A percentile compares a stretch with the other conserved stretches of the same genome.
These are phyloP conservation scores for Dactylonectria macrodidyma DNA, from an alignment of 2,329 filamentous ascomycete genomes.

Conservation along the genomic window DNA sequence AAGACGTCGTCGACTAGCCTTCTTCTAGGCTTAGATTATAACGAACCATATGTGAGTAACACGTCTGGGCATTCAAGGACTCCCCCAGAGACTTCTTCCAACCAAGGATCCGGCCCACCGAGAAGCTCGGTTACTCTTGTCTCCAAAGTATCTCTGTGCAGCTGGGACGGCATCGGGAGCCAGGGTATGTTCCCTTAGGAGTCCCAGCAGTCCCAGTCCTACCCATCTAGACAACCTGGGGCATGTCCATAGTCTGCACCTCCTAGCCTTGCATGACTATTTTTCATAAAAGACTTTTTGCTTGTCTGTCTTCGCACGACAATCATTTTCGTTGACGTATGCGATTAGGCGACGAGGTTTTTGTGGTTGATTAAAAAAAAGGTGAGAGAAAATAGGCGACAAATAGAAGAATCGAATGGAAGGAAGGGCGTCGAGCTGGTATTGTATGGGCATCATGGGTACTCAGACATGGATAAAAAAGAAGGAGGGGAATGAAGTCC, in stretches of 20 bases:
- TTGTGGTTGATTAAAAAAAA: conserved; percentile 58
- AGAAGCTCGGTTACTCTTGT: conserved; percentile 39
- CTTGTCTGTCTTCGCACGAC: conserved; percentile 49
- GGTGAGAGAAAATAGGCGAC: conserved; percentile 53
- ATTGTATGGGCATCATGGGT: conserved; percentile 72
- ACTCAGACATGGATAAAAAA: conserved; percentile 70
- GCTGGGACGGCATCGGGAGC: conserved; percentile 12
- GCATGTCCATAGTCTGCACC: conserved; percentile 51
- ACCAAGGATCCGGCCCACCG: conserved; percentile 37
- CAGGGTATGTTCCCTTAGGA: conserved; percentile 34
- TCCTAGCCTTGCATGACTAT: conserved; percentile 52
- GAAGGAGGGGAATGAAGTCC: conserved; percentile 43
- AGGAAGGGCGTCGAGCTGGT: conserved; percentile 70
- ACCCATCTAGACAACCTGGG: conserved; percentile 40
- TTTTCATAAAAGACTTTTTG: conserved; percentile 55
- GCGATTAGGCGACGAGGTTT: conserved; percentile 55
- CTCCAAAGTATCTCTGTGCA: conserved; percentile 38
- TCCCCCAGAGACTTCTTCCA: conserved; percentile 29
- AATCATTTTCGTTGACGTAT: conserved; percentile 52
- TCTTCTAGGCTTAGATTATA: conserved; percentile 48
- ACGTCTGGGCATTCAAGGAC: conserved; percentile 40
- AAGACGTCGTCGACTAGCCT: conserved; percentile 32
- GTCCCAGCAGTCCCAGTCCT: conserved; percentile 23
- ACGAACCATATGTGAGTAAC: conserved; percentile 47
- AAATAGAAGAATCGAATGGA: conserved; percentile 62